A percentile compares a stretch with the other conserved stretches of the same genome.
These are phyloP conservation scores for Metschnikowia henanensis DNA, from an alignment of 805 yeast species.

Conservation along the genomic window DNA sequence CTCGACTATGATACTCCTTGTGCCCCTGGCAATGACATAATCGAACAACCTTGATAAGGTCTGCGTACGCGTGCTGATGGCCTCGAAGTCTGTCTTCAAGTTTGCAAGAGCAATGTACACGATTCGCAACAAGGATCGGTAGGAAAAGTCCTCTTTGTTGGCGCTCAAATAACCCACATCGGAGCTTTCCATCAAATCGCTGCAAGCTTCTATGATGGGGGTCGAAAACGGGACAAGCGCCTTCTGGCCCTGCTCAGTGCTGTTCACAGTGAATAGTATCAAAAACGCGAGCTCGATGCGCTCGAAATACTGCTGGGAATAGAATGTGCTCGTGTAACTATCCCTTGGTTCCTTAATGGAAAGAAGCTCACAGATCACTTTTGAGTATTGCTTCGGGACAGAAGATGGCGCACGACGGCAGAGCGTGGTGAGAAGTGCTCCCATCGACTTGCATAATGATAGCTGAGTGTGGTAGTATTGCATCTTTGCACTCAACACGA, in stretches of 20 bases:
- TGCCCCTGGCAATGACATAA: conserved; percentile 62
- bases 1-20: conserved; percentile 56
- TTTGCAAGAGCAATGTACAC: conserved; percentile 48
- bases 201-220: conserved; percentile 42
- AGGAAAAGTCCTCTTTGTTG: conserved; percentile 34
- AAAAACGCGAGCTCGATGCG: conserved; percentile 69
- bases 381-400: conserved; percentile 21
- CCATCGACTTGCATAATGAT: conserved; percentile 71
- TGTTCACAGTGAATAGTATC: conserved; percentile 42
- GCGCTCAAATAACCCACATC: conserved; percentile 47
- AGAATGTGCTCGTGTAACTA: conserved; percentile 45
- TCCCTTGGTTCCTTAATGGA: conserved; percentile 53
- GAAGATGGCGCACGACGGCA: conserved; percentile 35
- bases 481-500: conserved; percentile 58
- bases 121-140: conserved; percentile 63
- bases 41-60: conserved; percentile 59
- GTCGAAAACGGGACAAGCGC: conserved; percentile 35
- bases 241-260: conserved; percentile 24
- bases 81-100: conserved; percentile 38
- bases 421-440: conserved; percentile 70
- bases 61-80: conserved; percentile 48
- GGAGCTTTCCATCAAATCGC: conserved; percentile 47
- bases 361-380: conserved; percentile 49
- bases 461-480: conserved; percentile 68
- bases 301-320: conserved; percentile 50